Conservation (phyloP, 169 alveolate genomes). For the Plasmodium knowlesi region DNA sequence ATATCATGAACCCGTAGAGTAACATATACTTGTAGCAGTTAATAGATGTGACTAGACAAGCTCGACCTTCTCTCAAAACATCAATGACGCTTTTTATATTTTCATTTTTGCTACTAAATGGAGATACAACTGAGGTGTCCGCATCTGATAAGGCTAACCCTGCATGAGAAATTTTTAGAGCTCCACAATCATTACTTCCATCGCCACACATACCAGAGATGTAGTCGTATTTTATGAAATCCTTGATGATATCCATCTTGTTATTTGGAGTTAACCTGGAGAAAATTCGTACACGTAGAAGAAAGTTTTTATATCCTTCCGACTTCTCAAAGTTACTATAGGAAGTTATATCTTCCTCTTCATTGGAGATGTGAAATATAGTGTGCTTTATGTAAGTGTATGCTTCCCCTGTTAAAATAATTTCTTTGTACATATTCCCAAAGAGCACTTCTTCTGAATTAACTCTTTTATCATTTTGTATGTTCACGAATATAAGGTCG, state of each 20-base stretch:
- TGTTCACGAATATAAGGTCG: conserved; percentile 30
- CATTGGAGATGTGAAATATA: background rate
- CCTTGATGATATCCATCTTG: conserved; percentile 88
- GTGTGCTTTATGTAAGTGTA: conserved; percentile 16
- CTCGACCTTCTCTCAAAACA: conserved; percentile 91
- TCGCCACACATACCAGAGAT: conserved; percentile 95
- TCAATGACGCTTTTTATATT: conserved; percentile 89
- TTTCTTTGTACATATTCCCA: conserved; percentile 59
- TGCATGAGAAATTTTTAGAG: conserved; percentile 92
- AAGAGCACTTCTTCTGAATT: conserved; percentile 10
- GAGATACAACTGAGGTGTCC: conserved; percentile 91
- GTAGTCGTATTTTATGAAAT: conserved; percentile 86
- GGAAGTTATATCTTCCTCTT: conserved; percentile 15
- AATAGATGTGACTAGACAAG: conserved; percentile 91
- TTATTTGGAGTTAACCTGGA: conserved; percentile 89
- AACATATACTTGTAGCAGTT: conserved; percentile 92
- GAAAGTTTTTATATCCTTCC: conserved; percentile 44
- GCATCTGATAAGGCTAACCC: conserved; percentile 93
- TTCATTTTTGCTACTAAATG: conserved; percentile 89
- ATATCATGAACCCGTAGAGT: conserved; percentile 90
- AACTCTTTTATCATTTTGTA: conserved; percentile 50
- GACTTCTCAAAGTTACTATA: background rate
- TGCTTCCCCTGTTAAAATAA: conserved; percentile 67
- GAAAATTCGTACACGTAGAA: conserved; percentile 78
- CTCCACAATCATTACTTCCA: conserved; percentile 96